These are phyloP conservation scores for Caryopteris hybrid DNA, from an alignment of 305 asterid species.

Conservation along the genomic window DNA sequence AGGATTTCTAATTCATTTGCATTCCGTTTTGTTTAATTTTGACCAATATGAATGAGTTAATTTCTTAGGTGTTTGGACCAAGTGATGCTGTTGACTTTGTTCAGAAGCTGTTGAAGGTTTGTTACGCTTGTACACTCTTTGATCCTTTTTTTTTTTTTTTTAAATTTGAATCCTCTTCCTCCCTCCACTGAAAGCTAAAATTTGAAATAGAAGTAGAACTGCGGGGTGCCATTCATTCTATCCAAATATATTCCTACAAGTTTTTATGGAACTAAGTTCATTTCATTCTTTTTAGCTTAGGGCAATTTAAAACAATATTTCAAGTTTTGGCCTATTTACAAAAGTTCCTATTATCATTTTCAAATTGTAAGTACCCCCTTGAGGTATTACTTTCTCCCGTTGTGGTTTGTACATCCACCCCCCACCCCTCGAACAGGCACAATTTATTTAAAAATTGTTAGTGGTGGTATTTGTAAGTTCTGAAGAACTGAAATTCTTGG, in stretches of 20 bases:
- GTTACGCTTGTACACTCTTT: conserved; percentile 9
- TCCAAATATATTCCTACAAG: neutral
- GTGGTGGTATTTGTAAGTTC: neutral
- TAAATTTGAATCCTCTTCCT: neutral
- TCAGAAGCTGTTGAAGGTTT: conserved; percentile 69
- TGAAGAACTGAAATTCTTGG: too few relatives aligned
- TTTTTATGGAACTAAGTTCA: neutral
- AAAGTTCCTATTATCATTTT: too few relatives aligned
- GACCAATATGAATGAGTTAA: neutral
- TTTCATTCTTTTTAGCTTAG: neutral
- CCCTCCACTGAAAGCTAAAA: neutral
- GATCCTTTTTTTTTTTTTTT: neutral
- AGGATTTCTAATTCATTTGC: neutral
- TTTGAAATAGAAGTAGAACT: neutral
- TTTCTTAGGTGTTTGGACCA: conserved; percentile 80
- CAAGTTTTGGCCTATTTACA: neutral
- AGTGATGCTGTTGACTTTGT: conserved; percentile 93
- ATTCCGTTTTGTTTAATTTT: conserved; percentile 1
- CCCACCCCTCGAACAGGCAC: too few relatives aligned
- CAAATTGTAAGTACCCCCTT: too few relatives aligned
- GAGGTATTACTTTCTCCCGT: too few relatives aligned
- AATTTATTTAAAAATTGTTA: too few relatives aligned
- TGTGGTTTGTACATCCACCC: too few relatives aligned
- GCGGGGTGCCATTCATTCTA: neutral
- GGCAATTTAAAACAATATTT: too few relatives aligned